Conservation (phyloP, 495 filamentous ascomycete species). For the Neurospora tetraspora region DNA sequence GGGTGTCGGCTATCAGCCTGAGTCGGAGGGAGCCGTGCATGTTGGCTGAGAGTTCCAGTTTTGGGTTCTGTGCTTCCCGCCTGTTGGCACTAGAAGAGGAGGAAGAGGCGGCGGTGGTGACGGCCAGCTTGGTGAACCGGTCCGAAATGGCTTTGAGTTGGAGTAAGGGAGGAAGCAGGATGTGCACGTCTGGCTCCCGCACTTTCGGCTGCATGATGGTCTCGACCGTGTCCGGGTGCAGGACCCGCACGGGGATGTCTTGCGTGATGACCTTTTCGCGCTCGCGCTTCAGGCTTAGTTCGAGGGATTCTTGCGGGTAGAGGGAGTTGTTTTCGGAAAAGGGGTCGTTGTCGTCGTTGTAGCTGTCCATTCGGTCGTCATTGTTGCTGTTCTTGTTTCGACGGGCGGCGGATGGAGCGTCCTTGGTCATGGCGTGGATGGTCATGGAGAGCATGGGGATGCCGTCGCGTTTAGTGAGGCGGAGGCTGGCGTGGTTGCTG, state of each 20-base stretch:
- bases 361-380: constrained; percentile 9
- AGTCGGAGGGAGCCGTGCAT: constrained; percentile 81
- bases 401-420: constrained; percentile 10
- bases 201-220: constrained; percentile 82
- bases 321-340: constrained; percentile 23
- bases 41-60: constrained; percentile 75
- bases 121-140: constrained; percentile 74
- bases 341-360: constrained; percentile 23
- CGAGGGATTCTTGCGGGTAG: constrained; percentile 38
- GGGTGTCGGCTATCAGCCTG: constrained; percentile 62
- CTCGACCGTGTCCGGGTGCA: constrained; percentile 68
- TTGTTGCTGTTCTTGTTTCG: constrained; percentile 15
- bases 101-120: constrained; percentile 22
- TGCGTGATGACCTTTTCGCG: constrained; percentile 89
- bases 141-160: constrained; percentile 88
- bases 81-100: constrained; percentile 3
- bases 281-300: constrained; percentile 43
- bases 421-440: constrained; percentile 54
- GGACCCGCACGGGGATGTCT: constrained; percentile 85
- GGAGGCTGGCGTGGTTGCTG: constrained; percentile 67
- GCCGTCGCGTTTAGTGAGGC: constrained; percentile 85
- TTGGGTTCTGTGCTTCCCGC: constrained; percentile 33
- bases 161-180: constrained; percentile 70
- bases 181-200: constrained; percentile 88
- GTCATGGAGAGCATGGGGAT: constrained; percentile 77